A percentile compares a stretch with the other conserved stretches of the same genome.
These are phyloP conservation scores for Alternaria atra DNA, from an alignment of 2,329 filamentous ascomycete genomes.

Conservation along the genomic window DNA sequence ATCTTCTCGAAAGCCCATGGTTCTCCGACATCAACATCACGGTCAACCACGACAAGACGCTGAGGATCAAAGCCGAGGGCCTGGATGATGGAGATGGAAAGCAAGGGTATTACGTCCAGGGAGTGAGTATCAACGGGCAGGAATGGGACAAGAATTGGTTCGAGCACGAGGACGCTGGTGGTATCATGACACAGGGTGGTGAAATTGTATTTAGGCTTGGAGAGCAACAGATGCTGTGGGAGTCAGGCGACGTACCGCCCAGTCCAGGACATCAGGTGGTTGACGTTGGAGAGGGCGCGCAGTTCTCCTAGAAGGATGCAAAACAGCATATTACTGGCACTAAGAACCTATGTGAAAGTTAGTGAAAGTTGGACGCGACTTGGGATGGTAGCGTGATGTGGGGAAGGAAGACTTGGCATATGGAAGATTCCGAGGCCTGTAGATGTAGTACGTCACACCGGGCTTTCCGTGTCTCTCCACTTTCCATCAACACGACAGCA, in stretches of 20 bases:
- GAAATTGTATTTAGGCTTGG: conserved; percentile 47
- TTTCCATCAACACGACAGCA: conserved; percentile 3
- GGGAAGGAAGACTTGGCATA: background rate
- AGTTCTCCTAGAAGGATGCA: background rate
- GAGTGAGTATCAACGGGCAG: conserved; percentile 62
- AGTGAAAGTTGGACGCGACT: background rate
- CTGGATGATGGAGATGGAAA: conserved; percentile 53
- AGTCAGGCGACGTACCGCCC: conserved; percentile 45
- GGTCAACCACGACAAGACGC: conserved; percentile 46
- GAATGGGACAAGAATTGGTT: conserved; percentile 65
- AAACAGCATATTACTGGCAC: background rate
- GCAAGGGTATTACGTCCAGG: conserved; percentile 62
- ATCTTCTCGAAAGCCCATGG: conserved; percentile 58
- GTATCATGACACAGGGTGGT: conserved; percentile 46
- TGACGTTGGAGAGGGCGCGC: conserved; percentile 22
- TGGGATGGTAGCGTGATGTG: background rate
- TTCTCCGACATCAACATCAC: conserved; percentile 53
- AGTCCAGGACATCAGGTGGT: conserved; percentile 45
- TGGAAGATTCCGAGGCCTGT: background rate
- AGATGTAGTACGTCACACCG: conserved; percentile 8
- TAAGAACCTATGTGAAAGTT: background rate
- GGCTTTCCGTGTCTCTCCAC: conserved; percentile 7
- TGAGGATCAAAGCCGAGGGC: conserved; percentile 58
- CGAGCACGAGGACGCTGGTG: conserved; percentile 58
- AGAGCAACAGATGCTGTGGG: conserved; percentile 39